A percentile compares a stretch with the other conserved stretches of the same genome.
These are phyloP conservation scores for Scortechinia acanthostroma DNA, from an alignment of 2,329 filamentous ascomycete genomes.

Conservation along the genomic window DNA sequence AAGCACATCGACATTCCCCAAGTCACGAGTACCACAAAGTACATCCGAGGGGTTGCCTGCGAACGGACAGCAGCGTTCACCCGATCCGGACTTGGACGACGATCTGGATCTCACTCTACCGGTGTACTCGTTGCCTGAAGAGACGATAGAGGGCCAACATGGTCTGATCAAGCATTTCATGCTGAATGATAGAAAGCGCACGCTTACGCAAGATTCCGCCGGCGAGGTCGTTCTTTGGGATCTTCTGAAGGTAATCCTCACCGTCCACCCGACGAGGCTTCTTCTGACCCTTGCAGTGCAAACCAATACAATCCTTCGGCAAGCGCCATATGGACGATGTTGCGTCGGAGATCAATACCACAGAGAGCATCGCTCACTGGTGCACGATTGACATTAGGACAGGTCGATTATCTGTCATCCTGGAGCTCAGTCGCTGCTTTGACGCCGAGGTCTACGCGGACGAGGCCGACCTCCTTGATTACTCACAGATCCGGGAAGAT, in stretches of 20 bases:
- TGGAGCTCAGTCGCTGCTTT: constrained; percentile 94
- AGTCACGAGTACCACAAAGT: constrained; percentile 36
- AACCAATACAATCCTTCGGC: constrained; percentile 83
- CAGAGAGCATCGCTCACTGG: constrained; percentile 88
- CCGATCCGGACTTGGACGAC: not conserved
- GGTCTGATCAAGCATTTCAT: constrained; percentile 89
- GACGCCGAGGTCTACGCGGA: constrained; percentile 97
- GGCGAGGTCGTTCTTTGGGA: constrained; percentile 96
- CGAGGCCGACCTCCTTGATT: constrained; percentile 68
- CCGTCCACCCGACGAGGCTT: constrained; percentile 12
- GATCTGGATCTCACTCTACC: constrained; percentile 14
- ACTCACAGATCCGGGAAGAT: constrained; percentile 76
- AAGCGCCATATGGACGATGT: constrained; percentile 92
- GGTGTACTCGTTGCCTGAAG: constrained; percentile 39
- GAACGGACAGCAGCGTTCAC: not conserved
- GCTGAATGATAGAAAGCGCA: constrained; percentile 81
- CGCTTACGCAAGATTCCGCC: constrained; percentile 86
- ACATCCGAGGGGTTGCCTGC: too few species aligned
- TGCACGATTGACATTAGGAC: constrained; percentile 91
- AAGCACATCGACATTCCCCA: constrained; percentile 72
- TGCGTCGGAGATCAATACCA: constrained; percentile 76
- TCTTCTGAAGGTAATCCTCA: constrained; percentile 73
- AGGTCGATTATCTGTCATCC: constrained; percentile 78
- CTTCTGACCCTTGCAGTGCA: constrained; percentile 60
- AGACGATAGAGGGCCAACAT: constrained; percentile 85